These are phyloP conservation scores for Knoxdaviesia capensis DNA, from an alignment of 2,329 filamentous ascomycete genomes.

Conservation along the genomic window DNA sequence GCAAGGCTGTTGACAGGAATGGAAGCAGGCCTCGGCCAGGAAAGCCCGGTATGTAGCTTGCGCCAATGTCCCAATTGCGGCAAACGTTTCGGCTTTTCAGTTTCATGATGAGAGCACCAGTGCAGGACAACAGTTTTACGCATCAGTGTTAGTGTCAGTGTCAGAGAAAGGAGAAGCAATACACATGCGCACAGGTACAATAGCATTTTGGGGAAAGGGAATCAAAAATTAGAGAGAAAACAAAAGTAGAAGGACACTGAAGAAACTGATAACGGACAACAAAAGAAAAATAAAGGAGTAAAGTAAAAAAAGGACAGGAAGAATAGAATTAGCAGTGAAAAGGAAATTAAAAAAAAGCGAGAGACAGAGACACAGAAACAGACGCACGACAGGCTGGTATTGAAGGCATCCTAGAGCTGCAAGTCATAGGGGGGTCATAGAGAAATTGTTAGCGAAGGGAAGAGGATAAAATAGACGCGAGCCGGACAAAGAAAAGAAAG, in stretches of 20 bases:
- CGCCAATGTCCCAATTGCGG: no score
- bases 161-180: no score
- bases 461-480: background rate
- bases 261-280: background rate
- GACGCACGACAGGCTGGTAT: conserved; percentile 35
- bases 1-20: no score
- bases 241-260: conserved; percentile 2
- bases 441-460: conserved; percentile 8
- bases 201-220: conserved; percentile 4
- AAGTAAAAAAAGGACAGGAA: conserved; percentile 7
- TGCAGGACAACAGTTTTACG: no score
- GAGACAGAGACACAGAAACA: conserved; percentile 24
- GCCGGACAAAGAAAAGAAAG: conserved; percentile 2
- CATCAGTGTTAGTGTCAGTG: no score
- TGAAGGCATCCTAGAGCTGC: conserved; percentile 38
- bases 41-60: no score
- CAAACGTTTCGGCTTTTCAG: no score
- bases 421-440: conserved; percentile 29
- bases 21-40: no score
- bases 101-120: no score
- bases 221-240: conserved; percentile 6
- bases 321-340: conserved; percentile 5
- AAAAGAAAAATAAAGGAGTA: background rate
- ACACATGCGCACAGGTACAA: background rate
- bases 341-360: conserved; percentile 12